Evolutionary conservation across 352 stramenopile species (phyloP).

Genomic region (Pythium oligandrum): DNA sequence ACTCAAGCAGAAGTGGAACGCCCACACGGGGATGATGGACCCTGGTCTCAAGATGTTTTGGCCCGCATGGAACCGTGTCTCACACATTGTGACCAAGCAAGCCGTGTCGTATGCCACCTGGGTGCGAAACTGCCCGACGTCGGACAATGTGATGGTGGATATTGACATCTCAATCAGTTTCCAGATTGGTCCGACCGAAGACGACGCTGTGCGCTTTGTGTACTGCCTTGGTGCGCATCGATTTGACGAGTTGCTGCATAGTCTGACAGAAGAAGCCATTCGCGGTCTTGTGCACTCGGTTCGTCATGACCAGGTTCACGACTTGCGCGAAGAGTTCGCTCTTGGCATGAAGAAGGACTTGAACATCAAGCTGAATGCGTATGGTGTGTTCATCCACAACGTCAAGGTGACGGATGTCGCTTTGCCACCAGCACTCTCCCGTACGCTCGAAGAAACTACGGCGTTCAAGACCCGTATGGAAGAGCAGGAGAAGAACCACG

Average conservation of each 20-base stretch:
- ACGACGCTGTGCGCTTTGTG: slow-evolving; percentile 81
- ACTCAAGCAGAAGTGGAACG: slow-evolving; percentile 85
- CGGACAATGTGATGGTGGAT: slow-evolving; percentile 88
- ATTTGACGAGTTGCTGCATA: slow-evolving; percentile 83
- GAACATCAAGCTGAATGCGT: slow-evolving; percentile 60
- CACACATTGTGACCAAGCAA: slow-evolving; percentile 85
- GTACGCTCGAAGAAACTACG: slow-evolving; percentile 76
- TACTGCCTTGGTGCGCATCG: slow-evolving; percentile 78
- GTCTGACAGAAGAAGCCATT: slow-evolving; percentile 70
- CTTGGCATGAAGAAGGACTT: slow-evolving; percentile 83
- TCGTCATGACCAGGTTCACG: slow-evolving; percentile 78
- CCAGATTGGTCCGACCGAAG: slow-evolving; percentile 71
- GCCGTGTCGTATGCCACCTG: slow-evolving; percentile 79
- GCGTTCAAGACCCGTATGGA: slow-evolving; percentile 88
- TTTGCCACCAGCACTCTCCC: slow-evolving; percentile 51
- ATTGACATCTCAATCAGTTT: slow-evolving; percentile 88
- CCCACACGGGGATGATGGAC: slow-evolving; percentile 70
- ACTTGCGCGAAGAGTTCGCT: slow-evolving; percentile 77
- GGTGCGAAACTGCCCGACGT: slow-evolving; percentile 66
- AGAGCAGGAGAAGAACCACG: slow-evolving; percentile 87
- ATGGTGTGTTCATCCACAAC: slow-evolving; percentile 84
- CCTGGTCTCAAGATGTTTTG: slow-evolving; percentile 77
- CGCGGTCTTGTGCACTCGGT: slow-evolving; percentile 77
- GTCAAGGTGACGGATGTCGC: slow-evolving; percentile 86
- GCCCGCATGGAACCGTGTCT: slow-evolving; percentile 75